Conservation (phyloP, 306 rosid genomes). For the Corylus avellana region DNA sequence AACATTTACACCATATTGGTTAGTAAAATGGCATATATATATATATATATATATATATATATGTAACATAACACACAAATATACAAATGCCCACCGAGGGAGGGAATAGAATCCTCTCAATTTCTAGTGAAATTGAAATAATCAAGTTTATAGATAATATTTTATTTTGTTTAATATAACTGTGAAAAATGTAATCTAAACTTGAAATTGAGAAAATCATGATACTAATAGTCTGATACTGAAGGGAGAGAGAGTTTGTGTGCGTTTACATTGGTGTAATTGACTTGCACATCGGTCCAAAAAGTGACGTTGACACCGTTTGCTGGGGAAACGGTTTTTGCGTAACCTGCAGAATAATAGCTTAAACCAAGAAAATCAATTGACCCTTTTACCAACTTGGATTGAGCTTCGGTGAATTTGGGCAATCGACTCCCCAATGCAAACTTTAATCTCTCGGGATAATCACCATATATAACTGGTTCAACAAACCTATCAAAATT, state of each 20-base stretch:
- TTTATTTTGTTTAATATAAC: too few relatives aligned
- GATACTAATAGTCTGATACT: too few relatives aligned
- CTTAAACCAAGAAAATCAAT: conserved; percentile 68
- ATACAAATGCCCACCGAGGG: too few relatives aligned
- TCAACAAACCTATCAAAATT: conserved; percentile 39
- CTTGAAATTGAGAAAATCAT: too few relatives aligned
- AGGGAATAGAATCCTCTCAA: too few relatives aligned
- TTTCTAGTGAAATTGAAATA: too few relatives aligned
- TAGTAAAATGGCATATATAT: too few relatives aligned
- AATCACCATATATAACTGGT: conserved; percentile 58
- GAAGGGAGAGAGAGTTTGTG: too few relatives aligned
- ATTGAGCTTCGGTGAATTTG: conserved; percentile 42
- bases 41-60: too few relatives aligned
- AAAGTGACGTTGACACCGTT: conserved; percentile 29
- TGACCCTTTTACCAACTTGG: conserved; percentile 35
- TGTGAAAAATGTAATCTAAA: too few relatives aligned
- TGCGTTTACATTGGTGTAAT: conserved; percentile 12
- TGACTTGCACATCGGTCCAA: conserved; percentile 29
- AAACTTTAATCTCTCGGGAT: conserved; percentile 46
- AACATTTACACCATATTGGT: background rate
- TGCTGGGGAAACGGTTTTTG: conserved; percentile 21
- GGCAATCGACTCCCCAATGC: conserved; percentile 55
- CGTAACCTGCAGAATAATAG: conserved; percentile 54
- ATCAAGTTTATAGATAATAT: too few relatives aligned
- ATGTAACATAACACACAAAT: too few relatives aligned